These are phyloP conservation scores for Agapanthus africanus DNA, from an alignment of 106 monocot genomes.

Conservation along the genomic window DNA sequence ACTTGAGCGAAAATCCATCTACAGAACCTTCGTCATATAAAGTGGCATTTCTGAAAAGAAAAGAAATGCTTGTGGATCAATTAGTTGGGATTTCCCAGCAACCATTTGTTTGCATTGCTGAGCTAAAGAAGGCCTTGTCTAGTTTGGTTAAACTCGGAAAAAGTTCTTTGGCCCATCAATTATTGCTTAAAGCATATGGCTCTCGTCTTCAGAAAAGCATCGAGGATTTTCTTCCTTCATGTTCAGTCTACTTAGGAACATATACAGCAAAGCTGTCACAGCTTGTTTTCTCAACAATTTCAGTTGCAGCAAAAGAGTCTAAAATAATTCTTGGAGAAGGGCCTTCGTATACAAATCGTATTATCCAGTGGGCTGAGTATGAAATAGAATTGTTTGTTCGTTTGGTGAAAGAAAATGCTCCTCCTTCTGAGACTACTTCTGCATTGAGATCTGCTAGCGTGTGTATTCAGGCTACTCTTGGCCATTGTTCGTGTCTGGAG, in stretches of 20 bases:
- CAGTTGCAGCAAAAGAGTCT: slow-evolving; percentile 58
- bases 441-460: slow-evolving; percentile 75
- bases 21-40: slow-evolving; percentile 41
- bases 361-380: slow-evolving; percentile 87
- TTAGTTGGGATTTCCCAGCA: slow-evolving; percentile 62
- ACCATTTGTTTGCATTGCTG: slow-evolving; percentile 46
- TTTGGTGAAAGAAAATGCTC: slow-evolving; percentile 75
- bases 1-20: slow-evolving; percentile 27
- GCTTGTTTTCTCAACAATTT: slow-evolving; percentile 83
- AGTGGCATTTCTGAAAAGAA: slow-evolving; percentile 49
- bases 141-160: slow-evolving; percentile 74
- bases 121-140: slow-evolving; percentile 64
- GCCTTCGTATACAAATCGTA: slow-evolving; percentile 48
- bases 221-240: slow-evolving; percentile 76
- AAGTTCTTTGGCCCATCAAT: slow-evolving; percentile 66
- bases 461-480: slow-evolving; percentile 71
- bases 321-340: slow-evolving; percentile 58
- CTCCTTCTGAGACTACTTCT: slow-evolving; percentile 43
- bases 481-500: slow-evolving; percentile 68
- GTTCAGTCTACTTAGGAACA: slow-evolving; percentile 76
- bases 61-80: slow-evolving; percentile 69
- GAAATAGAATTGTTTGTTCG: slow-evolving; percentile 75
- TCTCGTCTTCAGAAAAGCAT: slow-evolving; percentile 60
- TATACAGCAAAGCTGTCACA: slow-evolving; percentile 81
- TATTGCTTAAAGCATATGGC: slow-evolving; percentile 63